Evolutionary conservation across 2,329 filamentous ascomycete species (phyloP).

Genomic region (Monosporascus sp.): DNA sequence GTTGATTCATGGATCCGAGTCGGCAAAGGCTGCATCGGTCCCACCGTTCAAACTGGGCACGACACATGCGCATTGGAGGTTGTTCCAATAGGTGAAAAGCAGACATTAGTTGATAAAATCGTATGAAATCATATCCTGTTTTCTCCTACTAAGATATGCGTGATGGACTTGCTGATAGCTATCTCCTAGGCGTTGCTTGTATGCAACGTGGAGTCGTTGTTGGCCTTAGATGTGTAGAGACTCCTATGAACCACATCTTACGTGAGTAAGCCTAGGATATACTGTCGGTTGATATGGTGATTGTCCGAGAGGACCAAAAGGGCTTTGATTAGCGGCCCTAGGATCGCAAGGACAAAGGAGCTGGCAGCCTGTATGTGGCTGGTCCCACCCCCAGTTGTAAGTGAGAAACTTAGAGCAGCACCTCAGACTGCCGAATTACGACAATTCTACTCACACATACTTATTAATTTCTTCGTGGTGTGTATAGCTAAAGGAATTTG

Average conservation of each 20-base stretch:
- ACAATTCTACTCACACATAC: too few species aligned
- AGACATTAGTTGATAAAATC: constrained; percentile 32
- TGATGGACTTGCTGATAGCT: constrained; percentile 17
- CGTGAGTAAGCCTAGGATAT: constrained; percentile 24
- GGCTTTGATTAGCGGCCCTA: too few species aligned
- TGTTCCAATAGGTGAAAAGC: constrained; percentile 22
- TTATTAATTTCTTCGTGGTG: not conserved
- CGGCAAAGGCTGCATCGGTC: constrained; percentile 35
- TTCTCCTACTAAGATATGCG: not conserved
- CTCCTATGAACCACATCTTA: constrained; percentile 32
- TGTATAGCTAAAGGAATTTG: not conserved
- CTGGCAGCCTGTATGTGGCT: too few species aligned
- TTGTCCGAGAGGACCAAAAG: too few species aligned
- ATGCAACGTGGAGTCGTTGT: constrained; percentile 24
- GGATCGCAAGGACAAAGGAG: too few species aligned
- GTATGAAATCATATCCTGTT: constrained; percentile 16
- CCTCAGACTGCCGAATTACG: too few species aligned
- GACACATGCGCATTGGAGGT: constrained; percentile 11
- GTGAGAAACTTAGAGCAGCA: too few species aligned
- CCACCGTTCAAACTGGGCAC: constrained; percentile 21
- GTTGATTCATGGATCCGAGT: constrained; percentile 36
- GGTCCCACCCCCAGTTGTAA: too few species aligned
- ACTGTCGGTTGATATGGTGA: too few species aligned
- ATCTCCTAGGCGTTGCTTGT: constrained; percentile 33
- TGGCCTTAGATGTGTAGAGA: constrained; percentile 30